phyloP scores from a whole-genome alignment of 2,329 filamentous ascomycete species.

The Sphaceloma murrayae region DNA sequence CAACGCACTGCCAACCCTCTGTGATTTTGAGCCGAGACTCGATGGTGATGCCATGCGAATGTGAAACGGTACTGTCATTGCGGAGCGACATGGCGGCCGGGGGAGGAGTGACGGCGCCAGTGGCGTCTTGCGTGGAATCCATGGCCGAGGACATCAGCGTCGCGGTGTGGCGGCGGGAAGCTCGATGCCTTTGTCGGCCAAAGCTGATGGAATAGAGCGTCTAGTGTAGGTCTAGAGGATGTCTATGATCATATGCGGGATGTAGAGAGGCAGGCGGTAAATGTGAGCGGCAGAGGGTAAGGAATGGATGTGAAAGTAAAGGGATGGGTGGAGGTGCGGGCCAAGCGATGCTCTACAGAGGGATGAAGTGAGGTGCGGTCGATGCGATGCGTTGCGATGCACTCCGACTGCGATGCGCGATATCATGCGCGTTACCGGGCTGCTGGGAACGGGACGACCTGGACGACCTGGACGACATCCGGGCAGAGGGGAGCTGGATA shows the following conservation, averaged over 20 bases:
- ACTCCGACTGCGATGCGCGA: no score
- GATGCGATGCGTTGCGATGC: constrained; percentile 10
- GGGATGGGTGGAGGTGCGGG: no score
- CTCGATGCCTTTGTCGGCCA: no score
- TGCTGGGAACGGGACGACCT: constrained; percentile 7
- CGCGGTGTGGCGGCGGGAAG: no score
- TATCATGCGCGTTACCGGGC: constrained; percentile 5
- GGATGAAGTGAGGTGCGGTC: background rate
- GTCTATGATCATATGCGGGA: background rate
- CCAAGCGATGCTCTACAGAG: no score
- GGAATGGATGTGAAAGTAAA: constrained; percentile 4
- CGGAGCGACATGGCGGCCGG: background rate
- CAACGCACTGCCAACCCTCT: constrained; percentile 9
- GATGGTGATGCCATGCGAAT: background rate
- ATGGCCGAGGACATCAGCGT: no score
- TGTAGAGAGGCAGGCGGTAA: background rate
- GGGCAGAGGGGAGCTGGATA: background rate
- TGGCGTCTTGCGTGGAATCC: no score
- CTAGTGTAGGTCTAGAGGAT: no score
- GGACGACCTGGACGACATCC: background rate
- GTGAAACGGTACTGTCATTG: background rate
- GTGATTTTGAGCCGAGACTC: constrained; percentile 2
- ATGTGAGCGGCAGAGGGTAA: background rate
- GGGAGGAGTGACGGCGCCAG: no score
- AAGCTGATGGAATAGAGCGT: no score